Conservation (phyloP, 1,284 basidiomycete genomes). For the Pascua sp. region DNA sequence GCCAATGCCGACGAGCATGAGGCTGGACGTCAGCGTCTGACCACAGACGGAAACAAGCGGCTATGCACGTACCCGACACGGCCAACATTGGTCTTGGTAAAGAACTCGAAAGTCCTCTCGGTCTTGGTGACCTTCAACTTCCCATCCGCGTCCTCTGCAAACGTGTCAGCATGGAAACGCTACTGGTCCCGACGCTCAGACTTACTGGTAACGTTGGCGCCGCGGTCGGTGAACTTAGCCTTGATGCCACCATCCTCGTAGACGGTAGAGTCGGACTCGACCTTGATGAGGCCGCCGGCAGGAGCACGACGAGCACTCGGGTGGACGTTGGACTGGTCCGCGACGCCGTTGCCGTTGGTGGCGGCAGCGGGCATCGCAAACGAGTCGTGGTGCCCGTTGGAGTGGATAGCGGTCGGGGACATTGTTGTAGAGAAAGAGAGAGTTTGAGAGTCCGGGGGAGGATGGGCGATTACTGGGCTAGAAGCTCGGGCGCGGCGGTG, state of each 20-base stretch:
- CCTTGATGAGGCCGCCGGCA: conserved; percentile 59
- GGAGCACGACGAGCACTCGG: conserved; percentile 77
- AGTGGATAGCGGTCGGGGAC: conserved; percentile 47
- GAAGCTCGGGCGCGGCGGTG: conserved; percentile 47
- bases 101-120: conserved; percentile 80
- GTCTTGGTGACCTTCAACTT: conserved; percentile 70
- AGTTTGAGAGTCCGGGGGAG: conserved; percentile 9
- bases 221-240: conserved; percentile 77
- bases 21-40: conserved; percentile 53
- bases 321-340: conserved; percentile 63
- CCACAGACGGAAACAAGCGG: neutral
- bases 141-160: conserved; percentile 57
- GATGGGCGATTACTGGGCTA: conserved; percentile 31
- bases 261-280: conserved; percentile 75
- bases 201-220: conserved; percentile 62
- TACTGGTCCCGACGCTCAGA: too few species aligned
- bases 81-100: conserved; percentile 78
- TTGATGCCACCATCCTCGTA: conserved; percentile 78
- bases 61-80: conserved; percentile 78
- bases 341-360: conserved; percentile 34
- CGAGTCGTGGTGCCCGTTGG: conserved; percentile 40
- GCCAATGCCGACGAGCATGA: conserved; percentile 95
- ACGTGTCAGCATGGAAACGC: conserved; percentile 4
- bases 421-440: conserved; percentile 28
- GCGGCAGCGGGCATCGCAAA: conserved; percentile 60